Percentiles rank a stretch among this genome's conserved stretches.
phyloP scores from a whole-genome alignment of 306 rosid species.

The Lablab purpureus region DNA sequence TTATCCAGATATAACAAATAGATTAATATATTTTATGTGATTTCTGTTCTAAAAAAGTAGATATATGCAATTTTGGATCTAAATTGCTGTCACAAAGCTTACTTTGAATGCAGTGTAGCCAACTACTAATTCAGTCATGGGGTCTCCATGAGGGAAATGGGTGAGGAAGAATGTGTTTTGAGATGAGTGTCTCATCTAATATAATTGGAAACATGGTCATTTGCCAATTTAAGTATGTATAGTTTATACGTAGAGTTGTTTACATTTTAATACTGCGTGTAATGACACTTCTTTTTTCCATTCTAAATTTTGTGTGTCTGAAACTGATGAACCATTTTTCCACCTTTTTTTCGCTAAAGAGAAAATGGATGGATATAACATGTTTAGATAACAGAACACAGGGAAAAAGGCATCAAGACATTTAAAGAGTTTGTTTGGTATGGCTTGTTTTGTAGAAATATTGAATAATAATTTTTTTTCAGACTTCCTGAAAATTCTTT shows the following conservation, averaged over 20 bases:
- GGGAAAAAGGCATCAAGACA: background rate
- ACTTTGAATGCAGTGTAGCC: conserved; percentile 21
- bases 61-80: conserved; percentile 11
- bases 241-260: background rate
- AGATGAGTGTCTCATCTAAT: background rate
- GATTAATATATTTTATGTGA: conserved; percentile 13
- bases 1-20: background rate
- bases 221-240: background rate
- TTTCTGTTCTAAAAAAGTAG: conserved; percentile 32
- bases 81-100: conserved; percentile 17
- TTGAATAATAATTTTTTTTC: background rate
- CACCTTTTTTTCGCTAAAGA: background rate
- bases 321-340: background rate
- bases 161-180: conserved; percentile 2
- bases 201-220: conserved; percentile 3
- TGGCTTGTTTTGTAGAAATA: background rate
- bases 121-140: conserved; percentile 9
- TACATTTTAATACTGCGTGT: background rate
- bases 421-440: background rate
- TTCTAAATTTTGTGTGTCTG: background rate
- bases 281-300: background rate
- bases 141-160: conserved; percentile 13
- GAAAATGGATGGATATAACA: conserved; percentile 13
- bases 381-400: background rate
- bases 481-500: background rate